Base-by-base conservation (phyloP, 2,329 filamentous ascomycete species). In the Xylariaceae sp. region DNA sequence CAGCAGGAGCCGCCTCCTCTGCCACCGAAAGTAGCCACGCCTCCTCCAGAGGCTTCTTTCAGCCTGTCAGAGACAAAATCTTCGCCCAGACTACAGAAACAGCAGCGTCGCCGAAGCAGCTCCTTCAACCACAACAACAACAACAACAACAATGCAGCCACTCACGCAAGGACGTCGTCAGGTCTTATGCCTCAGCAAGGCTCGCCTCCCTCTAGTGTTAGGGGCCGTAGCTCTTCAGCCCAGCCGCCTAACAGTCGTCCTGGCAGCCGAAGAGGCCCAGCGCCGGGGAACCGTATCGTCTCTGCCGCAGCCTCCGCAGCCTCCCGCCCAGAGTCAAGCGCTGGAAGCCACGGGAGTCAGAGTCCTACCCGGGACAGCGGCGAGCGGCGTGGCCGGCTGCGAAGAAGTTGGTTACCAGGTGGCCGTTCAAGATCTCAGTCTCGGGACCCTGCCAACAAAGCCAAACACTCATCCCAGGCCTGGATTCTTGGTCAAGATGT, bases 401-500 rank as follows among this genome's bases (percentile, higher is more conserved):
- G 74, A 19, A 69, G 65, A 54, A 78, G 73, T 49, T 80, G 74
- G 74, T 61, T 81, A 34, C 71, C 73, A 0, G 73, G 74, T 12
- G 64, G 63, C 17, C 61, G 73, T 43, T 76, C 74, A 22, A 68
- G 76, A 38, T 74, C 75, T 11, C 71, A 69, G 42, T 79, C 77
- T 4, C 55, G 56, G 18, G 64, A 69, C 22, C 35, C 58, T 41
- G 19, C 43, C n/a, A 53, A 52, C 19, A 52, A 52, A 19, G 53
- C 37, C 22, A 50, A 44, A 38, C 49, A 48, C 16, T 45, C 44
- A 4, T 41, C 55, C 4, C 61, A 62, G 11, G 73, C 78, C 3
- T 83, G 79, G 79, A 66, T 82, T 30, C 63, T 81, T 49, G 71
- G 75, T 7, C 73, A 73, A 38, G 64, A 64, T 33, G 67, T 66